Evolutionary conservation across 768 basidiomycete species (phyloP).

Genomic region (Cystobasidiopsis lactophilus): DNA sequence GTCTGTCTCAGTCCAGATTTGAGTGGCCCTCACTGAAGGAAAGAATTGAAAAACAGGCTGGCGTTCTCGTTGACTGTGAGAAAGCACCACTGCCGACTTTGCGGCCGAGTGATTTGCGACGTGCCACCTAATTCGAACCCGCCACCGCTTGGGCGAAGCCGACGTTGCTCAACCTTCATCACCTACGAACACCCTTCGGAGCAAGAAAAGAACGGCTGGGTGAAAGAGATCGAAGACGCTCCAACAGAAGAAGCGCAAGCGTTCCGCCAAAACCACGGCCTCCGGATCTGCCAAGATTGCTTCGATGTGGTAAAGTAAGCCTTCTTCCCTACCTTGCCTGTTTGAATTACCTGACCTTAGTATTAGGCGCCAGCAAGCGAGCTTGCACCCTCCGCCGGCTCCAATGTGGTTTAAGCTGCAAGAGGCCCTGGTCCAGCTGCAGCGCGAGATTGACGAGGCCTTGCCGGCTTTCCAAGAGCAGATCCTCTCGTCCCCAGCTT

Average conservation of each 20-base stretch:
- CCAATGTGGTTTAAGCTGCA: constrained; percentile 50
- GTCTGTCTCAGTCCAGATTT: too few relatives aligned
- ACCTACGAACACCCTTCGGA: constrained; percentile 60
- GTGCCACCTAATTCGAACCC: constrained; percentile 6
- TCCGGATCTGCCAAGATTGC: constrained; percentile 69
- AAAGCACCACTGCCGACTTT: constrained; percentile 12
- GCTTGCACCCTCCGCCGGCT: constrained; percentile 37
- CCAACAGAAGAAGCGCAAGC: not conserved
- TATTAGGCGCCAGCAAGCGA: constrained; percentile 45
- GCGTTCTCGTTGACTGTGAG: constrained; percentile 6
- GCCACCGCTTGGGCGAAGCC: constrained; percentile 27
- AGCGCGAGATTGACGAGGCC: constrained; percentile 70
- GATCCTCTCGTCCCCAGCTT: not conserved
- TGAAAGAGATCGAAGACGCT: constrained; percentile 47
- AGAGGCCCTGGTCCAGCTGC: constrained; percentile 50
- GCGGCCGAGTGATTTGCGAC: constrained; percentile 10
- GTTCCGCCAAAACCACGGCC: constrained; percentile 39
- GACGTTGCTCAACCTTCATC: constrained; percentile 56
- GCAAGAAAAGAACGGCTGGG: constrained; percentile 22
- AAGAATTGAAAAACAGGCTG: not conserved
- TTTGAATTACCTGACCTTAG: not conserved
- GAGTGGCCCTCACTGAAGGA: too few relatives aligned
- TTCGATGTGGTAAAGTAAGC: constrained; percentile 55
- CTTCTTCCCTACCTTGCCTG: not conserved
- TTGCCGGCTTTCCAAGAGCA: constrained; percentile 71